phyloP scores from a whole-genome alignment of 2,329 filamentous ascomycete species.

The Trichophyton simii region DNA sequence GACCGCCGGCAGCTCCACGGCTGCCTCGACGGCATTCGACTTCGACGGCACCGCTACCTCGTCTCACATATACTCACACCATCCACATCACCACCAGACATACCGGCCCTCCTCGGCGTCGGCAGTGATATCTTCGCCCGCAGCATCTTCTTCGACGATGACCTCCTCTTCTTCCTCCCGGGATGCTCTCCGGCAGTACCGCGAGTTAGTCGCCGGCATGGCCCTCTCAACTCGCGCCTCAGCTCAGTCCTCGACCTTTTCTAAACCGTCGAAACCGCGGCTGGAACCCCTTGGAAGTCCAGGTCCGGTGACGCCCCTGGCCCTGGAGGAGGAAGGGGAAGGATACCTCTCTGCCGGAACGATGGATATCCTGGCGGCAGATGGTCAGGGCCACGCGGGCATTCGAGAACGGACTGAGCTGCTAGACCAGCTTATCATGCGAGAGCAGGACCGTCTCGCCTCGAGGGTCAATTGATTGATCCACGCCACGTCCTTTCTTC shows the following conservation, averaged over 20 bases:
- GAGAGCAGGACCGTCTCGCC: slow-evolving; percentile 21
- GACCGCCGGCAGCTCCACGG: slow-evolving; percentile 15
- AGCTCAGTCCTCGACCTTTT: slow-evolving; percentile 16
- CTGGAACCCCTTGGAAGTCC: slow-evolving; percentile 35
- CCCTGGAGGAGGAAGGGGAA: slow-evolving; percentile 27
- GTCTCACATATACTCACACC: slow-evolving; percentile 16
- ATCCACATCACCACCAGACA: slow-evolving; percentile 5
- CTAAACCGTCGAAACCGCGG: slow-evolving; percentile 33
- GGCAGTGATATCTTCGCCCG: neutral
- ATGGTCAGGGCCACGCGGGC: slow-evolving; percentile 14
- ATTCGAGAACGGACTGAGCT: slow-evolving; percentile 15
- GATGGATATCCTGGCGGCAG: neutral
- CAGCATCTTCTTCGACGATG: slow-evolving; percentile 15
- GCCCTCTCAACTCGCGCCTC: slow-evolving; percentile 22
- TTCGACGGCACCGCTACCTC: neutral
- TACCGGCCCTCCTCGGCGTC: slow-evolving; percentile 13
- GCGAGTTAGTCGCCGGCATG: slow-evolving; percentile 30
- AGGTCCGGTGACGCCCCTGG: slow-evolving; percentile 35
- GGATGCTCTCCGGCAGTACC: slow-evolving; percentile 30
- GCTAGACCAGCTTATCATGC: slow-evolving; percentile 24
- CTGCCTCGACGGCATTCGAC: slow-evolving; percentile 1
- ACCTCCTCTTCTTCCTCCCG: slow-evolving; percentile 22
- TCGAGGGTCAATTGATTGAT: slow-evolving; percentile 15
- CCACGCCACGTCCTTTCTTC: neutral
- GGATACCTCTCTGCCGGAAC: slow-evolving; percentile 30